phyloP scores from a whole-genome alignment of 2,329 filamentous ascomycete genomes.

The Aspergillus pseudoterreus region DNA sequence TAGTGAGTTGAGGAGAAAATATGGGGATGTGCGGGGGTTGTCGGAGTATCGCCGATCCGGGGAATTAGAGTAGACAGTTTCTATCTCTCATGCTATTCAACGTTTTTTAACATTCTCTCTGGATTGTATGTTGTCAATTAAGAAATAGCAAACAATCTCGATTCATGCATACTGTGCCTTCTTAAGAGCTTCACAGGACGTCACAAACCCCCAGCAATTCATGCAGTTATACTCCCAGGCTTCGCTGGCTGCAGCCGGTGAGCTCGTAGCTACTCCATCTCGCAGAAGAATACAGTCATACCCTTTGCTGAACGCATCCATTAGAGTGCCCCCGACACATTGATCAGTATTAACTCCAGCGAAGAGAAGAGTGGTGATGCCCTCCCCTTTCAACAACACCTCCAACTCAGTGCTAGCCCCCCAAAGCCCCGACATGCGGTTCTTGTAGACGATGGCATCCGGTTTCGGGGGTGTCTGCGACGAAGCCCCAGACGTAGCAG shows the following conservation, averaged over 20 bases:
- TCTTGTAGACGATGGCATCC: slow-evolving; percentile 55
- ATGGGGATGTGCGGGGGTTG: neutral
- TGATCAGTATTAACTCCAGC: slow-evolving; percentile 61
- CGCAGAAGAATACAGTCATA: slow-evolving; percentile 55
- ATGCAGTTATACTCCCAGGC: slow-evolving; percentile 12
- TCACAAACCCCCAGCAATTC: slow-evolving; percentile 4
- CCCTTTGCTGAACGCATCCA: slow-evolving; percentile 53
- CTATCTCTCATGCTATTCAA: too few species aligned
- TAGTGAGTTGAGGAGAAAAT: neutral
- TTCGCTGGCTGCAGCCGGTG: slow-evolving; percentile 35
- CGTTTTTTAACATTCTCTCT: too few species aligned
- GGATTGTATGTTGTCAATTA: too few species aligned
- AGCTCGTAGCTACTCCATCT: slow-evolving; percentile 55
- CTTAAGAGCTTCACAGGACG: neutral
- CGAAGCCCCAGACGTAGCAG: neutral
- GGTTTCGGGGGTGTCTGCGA: slow-evolving; percentile 12
- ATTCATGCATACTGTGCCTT: neutral
- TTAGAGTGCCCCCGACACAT: slow-evolving; percentile 42
- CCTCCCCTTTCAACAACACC: slow-evolving; percentile 38
- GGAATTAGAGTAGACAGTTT: neutral
- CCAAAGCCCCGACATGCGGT: slow-evolving; percentile 58
- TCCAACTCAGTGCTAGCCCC: slow-evolving; percentile 42
- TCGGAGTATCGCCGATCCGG: slow-evolving; percentile 2
- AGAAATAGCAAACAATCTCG: too few species aligned
- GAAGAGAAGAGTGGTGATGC: slow-evolving; percentile 52